These are phyloP conservation scores for Colletotrichum acutatum DNA, from an alignment of 2,329 filamentous ascomycete genomes.

Conservation along the genomic window DNA sequence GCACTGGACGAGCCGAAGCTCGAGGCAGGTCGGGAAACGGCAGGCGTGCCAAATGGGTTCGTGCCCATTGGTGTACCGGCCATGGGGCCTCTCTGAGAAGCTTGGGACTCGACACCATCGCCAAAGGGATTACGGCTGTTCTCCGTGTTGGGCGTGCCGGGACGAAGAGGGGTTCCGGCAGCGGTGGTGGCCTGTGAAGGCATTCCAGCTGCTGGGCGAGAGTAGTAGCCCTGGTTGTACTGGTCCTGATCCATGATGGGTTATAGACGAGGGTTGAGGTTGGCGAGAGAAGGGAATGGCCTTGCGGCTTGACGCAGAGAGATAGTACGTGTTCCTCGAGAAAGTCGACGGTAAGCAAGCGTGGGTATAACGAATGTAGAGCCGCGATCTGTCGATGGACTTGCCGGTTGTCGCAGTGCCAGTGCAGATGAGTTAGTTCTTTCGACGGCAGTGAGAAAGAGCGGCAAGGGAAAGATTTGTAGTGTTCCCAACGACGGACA, in stretches of 20 bases:
- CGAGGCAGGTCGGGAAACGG: slow-evolving; percentile 57
- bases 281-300: neutral
- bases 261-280: neutral
- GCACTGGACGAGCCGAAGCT: slow-evolving; percentile 59
- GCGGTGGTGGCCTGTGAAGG: slow-evolving; percentile 51
- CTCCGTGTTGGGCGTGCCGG: slow-evolving; percentile 56
- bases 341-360: neutral
- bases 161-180: slow-evolving; percentile 51
- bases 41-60: slow-evolving; percentile 60
- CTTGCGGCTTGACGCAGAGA: neutral
- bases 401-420: neutral
- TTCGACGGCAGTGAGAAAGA: neutral
- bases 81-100: slow-evolving; percentile 44
- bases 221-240: slow-evolving; percentile 40
- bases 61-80: slow-evolving; percentile 30
- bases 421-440: neutral
- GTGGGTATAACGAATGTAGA: slow-evolving; percentile 9
- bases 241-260: slow-evolving; percentile 44
- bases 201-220: slow-evolving; percentile 42
- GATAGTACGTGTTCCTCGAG: slow-evolving; percentile 5
- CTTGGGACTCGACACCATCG: slow-evolving; percentile 50
- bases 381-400: neutral
- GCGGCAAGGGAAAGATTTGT: slow-evolving; percentile 18
- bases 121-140: slow-evolving; percentile 52
- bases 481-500: neutral